These are phyloP conservation scores for Tricholomella constricta DNA, from an alignment of 768 basidiomycete species.

Conservation along the genomic window DNA sequence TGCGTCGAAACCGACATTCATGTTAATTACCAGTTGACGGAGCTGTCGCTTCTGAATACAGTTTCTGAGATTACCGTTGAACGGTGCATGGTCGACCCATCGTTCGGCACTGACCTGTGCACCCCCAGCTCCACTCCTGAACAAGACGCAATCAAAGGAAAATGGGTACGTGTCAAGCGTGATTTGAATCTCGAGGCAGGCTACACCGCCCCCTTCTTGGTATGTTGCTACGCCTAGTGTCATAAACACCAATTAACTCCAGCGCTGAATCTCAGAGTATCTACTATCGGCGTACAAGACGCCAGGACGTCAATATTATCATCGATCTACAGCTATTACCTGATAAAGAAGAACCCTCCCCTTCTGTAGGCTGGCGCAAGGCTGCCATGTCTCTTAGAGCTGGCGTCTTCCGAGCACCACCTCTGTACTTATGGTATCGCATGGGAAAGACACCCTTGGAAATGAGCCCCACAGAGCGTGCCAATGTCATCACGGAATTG, in stretches of 20 bases:
- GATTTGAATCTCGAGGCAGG: conserved; percentile 73
- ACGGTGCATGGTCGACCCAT: conserved; percentile 67
- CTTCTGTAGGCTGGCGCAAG: conserved; percentile 61
- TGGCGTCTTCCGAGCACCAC: conserved; percentile 57
- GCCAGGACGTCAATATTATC: conserved; percentile 79
- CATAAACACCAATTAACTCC: not conserved
- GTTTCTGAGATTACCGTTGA: conserved; percentile 82
- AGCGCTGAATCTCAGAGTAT: conserved; percentile 44
- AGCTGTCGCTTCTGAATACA: conserved; percentile 25
- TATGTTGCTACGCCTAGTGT: conserved; percentile 34
- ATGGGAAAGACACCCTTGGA: conserved; percentile 62
- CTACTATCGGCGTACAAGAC: conserved; percentile 84
- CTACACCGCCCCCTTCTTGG: conserved; percentile 57
- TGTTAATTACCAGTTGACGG: not conserved
- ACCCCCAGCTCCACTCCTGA: conserved; percentile 67
- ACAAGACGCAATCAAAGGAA: conserved; percentile 74
- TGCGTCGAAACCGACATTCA: conserved; percentile 39
- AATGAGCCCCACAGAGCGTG: conserved; percentile 58
- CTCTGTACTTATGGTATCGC: conserved; percentile 80
- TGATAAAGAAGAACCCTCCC: conserved; percentile 51
- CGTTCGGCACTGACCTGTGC: conserved; percentile 60
- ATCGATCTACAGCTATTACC: conserved; percentile 70
- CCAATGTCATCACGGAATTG: conserved; percentile 83
- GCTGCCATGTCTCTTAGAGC: conserved; percentile 62
- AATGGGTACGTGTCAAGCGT: conserved; percentile 87